Evolutionary conservation across 495 filamentous ascomycete genomes (phyloP).

Genomic region (Hypoxylon fragiforme): DNA sequence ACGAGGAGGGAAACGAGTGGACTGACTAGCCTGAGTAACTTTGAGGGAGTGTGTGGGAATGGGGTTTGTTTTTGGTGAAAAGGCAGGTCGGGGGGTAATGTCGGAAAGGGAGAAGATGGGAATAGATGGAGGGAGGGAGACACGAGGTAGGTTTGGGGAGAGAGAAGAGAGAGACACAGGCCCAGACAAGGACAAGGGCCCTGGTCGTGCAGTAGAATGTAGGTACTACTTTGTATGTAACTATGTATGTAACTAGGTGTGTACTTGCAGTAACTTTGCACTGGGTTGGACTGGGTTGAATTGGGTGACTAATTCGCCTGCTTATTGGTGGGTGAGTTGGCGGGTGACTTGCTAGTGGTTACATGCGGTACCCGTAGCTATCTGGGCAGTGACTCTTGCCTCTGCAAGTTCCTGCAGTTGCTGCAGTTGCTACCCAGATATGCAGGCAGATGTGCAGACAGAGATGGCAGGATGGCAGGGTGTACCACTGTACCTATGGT

Average conservation of each 20-base stretch:
- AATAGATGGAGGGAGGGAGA: conserved; percentile 14
- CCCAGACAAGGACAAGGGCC: neutral
- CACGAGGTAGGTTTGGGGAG: conserved; percentile 11
- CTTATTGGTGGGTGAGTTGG: no score
- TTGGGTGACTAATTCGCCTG: conserved; percentile 12
- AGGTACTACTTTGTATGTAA: neutral
- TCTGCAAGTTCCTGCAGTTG: neutral
- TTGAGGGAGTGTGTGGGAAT: conserved; percentile 32
- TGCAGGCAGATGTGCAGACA: neutral
- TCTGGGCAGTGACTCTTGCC: conserved; percentile 4
- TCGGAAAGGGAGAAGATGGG: conserved; percentile 23
- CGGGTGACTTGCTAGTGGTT: conserved; percentile 24
- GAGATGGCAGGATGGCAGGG: neutral
- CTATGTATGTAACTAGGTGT: neutral
- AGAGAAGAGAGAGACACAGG: conserved; percentile 16
- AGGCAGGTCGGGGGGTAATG: conserved; percentile 27
- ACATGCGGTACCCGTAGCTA: conserved; percentile 14
- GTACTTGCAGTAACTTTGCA: no score
- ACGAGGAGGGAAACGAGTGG: conserved; percentile 38
- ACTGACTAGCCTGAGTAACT: conserved; percentile 37
- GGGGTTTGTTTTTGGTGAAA: conserved; percentile 33
- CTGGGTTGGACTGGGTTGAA: conserved; percentile 1
- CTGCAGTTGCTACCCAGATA: neutral
- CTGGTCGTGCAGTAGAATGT: neutral
- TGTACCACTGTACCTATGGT: conserved; percentile 1